These are phyloP conservation scores for Fistulina hepatica DNA, from an alignment of 1,284 basidiomycete genomes.

Conservation along the genomic window DNA sequence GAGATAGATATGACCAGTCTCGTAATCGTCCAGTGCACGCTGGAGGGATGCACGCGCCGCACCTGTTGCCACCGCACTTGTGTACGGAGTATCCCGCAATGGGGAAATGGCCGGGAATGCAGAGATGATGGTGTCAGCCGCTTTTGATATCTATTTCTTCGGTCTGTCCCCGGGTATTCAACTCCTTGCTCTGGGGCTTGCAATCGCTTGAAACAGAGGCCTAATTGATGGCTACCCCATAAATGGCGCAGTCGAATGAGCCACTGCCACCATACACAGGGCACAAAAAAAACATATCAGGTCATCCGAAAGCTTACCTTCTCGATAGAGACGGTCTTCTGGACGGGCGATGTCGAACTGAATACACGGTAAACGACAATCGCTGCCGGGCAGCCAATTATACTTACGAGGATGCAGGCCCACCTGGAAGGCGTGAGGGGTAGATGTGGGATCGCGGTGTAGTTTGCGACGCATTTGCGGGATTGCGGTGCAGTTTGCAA, in stretches of 20 bases:
- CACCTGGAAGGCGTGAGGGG: too few relatives aligned
- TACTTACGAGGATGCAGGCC: too few relatives aligned
- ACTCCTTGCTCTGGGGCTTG: conserved; percentile 66
- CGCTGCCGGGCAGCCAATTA: conserved; percentile 2
- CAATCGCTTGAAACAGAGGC: conserved; percentile 52
- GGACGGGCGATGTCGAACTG: conserved; percentile 47
- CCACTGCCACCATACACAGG: too few relatives aligned
- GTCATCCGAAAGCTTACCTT: too few relatives aligned
- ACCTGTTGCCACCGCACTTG: conserved; percentile 49
- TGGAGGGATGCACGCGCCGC: conserved; percentile 64
- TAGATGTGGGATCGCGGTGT: too few relatives aligned
- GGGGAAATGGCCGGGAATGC: conserved; percentile 57
- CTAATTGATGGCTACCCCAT: conserved; percentile 61
- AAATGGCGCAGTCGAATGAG: too few relatives aligned
- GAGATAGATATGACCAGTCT: conserved; percentile 50
- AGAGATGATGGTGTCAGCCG: conserved; percentile 45
- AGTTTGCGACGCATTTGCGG: too few relatives aligned
- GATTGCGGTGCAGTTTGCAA: too few relatives aligned
- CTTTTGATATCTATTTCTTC: conserved; percentile 63
- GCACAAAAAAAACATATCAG: too few relatives aligned
- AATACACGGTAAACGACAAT: too few relatives aligned
- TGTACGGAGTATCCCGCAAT: conserved; percentile 40
- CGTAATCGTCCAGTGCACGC: conserved; percentile 63
- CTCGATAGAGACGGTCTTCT: conserved; percentile 63
- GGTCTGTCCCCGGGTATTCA: conserved; percentile 69